phyloP scores from a whole-genome alignment of 768 basidiomycete species.

The Gloeopeniophorella convolvens region DNA sequence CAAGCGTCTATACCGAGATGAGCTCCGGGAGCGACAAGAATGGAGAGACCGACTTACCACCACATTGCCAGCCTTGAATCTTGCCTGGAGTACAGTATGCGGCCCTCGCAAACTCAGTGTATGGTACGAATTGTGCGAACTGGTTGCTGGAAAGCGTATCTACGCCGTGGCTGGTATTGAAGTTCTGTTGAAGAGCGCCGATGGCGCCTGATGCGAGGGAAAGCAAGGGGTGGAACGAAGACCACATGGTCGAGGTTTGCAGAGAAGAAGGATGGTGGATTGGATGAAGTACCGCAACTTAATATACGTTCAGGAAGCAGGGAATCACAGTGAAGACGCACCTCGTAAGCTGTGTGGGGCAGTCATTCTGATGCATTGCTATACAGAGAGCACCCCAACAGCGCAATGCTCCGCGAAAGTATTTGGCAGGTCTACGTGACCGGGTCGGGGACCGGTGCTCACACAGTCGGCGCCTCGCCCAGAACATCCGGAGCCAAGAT shows the following conservation, averaged over 20 bases:
- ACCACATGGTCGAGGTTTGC: neutral
- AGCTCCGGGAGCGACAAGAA: neutral
- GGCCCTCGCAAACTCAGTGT: conserved; percentile 47
- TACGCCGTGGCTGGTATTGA: conserved; percentile 7
- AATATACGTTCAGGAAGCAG: neutral
- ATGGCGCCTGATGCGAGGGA: neutral
- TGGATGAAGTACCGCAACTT: neutral
- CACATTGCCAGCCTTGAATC: conserved; percentile 39
- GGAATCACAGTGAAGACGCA: no score
- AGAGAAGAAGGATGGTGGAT: neutral
- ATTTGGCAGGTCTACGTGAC: no score
- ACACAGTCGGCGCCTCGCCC: no score
- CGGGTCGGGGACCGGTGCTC: no score
- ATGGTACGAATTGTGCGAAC: conserved; percentile 37
- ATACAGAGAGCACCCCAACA: no score
- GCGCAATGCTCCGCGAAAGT: no score
- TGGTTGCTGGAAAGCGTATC: conserved; percentile 27
- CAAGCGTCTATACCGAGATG: conserved; percentile 34
- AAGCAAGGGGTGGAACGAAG: neutral
- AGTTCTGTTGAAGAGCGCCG: neutral
- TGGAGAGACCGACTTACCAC: conserved; percentile 29
- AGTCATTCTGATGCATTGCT: no score
- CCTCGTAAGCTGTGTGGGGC: no score
- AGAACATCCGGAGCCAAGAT: no score
- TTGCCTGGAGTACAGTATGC: conserved; percentile 42